phyloP scores from a whole-genome alignment of 768 basidiomycete genomes.

The Russula vinacea region DNA sequence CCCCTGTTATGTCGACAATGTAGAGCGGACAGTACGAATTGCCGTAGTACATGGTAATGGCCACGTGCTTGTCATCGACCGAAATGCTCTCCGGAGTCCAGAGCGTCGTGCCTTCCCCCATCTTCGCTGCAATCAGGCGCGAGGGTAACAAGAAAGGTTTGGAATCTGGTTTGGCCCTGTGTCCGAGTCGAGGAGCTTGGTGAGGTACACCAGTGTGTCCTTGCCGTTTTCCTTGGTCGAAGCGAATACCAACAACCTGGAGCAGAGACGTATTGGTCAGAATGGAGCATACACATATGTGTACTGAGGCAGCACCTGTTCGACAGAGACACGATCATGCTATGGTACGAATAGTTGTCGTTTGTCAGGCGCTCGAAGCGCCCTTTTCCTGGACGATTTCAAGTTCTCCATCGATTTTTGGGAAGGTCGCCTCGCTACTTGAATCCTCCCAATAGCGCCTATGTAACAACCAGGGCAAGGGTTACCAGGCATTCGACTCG shows the following conservation, averaged over 20 bases:
- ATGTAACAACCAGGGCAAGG: neutral
- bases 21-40: constrained; percentile 36
- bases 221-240: constrained; percentile 44
- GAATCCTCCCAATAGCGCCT: constrained; percentile 47
- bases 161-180: constrained; percentile 36
- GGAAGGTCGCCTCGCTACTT: constrained; percentile 33
- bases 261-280: neutral
- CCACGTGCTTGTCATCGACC: constrained; percentile 40
- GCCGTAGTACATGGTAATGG: constrained; percentile 36
- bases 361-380: constrained; percentile 45
- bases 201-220: constrained; percentile 41
- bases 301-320: constrained; percentile 32
- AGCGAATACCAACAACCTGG: constrained; percentile 40
- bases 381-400: constrained; percentile 42
- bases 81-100: constrained; percentile 40
- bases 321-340: constrained; percentile 37
- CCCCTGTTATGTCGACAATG: constrained; percentile 38
- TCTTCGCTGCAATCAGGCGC: constrained; percentile 37
- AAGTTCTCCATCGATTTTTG: constrained; percentile 40
- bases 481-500: neutral
- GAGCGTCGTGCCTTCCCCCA: constrained; percentile 35
- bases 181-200: constrained; percentile 36
- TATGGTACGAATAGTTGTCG: constrained; percentile 38
- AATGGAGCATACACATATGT: neutral
- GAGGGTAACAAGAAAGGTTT: constrained; percentile 38